Evolutionary conservation across 306 rosid genomes (phyloP), one percentile per base, ranked within the genome.

Genomic region (Cajanus cajan): DNA sequence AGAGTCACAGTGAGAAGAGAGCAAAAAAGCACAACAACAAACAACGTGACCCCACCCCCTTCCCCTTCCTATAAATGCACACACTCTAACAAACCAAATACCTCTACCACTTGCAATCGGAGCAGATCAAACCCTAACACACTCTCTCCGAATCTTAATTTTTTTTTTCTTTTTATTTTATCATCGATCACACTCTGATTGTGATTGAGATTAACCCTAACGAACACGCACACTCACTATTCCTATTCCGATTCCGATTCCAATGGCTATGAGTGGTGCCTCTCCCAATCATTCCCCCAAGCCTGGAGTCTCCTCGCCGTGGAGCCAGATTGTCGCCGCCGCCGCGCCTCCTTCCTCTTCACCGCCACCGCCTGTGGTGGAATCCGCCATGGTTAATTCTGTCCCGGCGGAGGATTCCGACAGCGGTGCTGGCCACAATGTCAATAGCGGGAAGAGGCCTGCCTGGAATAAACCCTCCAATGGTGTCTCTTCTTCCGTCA

Each of bases 381-480:
- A 87, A 65, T 74, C 88, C 1, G 8, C 74, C 71, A n/a, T 19
- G 55, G n/a, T 12, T 3, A 40, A 37, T 72, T 48, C 57, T 0
- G 13, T 51, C 7, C 73, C 11, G 37, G 51, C 12, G 36, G 98
- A 85, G 10, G 91, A 94, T 67, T 51, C 80, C 1, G 91, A 90
- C 45, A 68, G 73, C 57, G 79, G 64, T 3, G 50, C 12, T 36
- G 87, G 83, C 14, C 43, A 64, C 31, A 76, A 81, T 68, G 88
- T 83, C 85, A 86, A 89, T 82, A 89, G 59, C 2, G 97, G 88
- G 37, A 90, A 86, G 93, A 85, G 86, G 89, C 86, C 86, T 0
- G 99, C 76, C 37, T 95, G 98, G 99, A 95, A 86, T 63, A 95
- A 84, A 83, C 97, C 97, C 6, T 87, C 94, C 59, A 90, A 89